A percentile compares a stretch with the other conserved stretches of the same genome.
Conservation (phyloP, 495 filamentous ascomycete genomes). For the Clohesyomyces aquaticus region DNA sequence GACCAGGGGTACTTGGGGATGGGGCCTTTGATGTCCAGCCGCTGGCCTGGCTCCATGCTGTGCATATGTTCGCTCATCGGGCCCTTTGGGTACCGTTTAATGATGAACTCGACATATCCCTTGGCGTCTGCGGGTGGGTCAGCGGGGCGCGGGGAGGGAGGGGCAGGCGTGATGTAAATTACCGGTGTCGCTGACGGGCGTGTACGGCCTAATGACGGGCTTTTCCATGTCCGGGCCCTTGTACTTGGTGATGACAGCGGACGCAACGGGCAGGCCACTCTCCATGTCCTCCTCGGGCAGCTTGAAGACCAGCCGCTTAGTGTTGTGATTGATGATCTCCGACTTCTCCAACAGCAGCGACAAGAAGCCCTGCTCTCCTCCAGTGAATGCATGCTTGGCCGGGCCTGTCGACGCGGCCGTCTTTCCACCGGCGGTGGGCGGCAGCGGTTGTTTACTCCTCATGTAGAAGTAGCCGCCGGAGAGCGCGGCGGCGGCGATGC, state of each 20-base stretch:
- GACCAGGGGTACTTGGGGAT: constrained; percentile 92
- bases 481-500: constrained; percentile 32
- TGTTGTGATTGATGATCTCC: constrained; percentile 81
- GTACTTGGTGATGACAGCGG: constrained; percentile 85
- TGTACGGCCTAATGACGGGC: constrained; percentile 87
- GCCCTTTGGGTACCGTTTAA: constrained; percentile 88
- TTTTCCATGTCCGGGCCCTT: constrained; percentile 78
- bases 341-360: constrained; percentile 77
- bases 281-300: constrained; percentile 83
- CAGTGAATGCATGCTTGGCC: constrained; percentile 68
- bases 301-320: constrained; percentile 81
- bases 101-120: constrained; percentile 83
- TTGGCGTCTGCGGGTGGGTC: constrained; percentile 64
- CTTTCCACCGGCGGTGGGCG: constrained; percentile 32
- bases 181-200: constrained; percentile 86
- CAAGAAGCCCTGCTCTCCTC: constrained; percentile 85
- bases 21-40: constrained; percentile 89
- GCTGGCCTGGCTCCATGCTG: constrained; percentile 75
- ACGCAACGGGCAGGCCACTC: constrained; percentile 78
- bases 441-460: constrained; percentile 24
- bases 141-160: neutral
- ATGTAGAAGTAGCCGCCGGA: constrained; percentile 42
- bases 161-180: constrained; percentile 46
- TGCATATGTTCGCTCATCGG: constrained; percentile 91
- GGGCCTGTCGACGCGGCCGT: constrained; percentile 28